Conservation (phyloP, 495 filamentous ascomycete genomes). For the Echria macrotheca region DNA sequence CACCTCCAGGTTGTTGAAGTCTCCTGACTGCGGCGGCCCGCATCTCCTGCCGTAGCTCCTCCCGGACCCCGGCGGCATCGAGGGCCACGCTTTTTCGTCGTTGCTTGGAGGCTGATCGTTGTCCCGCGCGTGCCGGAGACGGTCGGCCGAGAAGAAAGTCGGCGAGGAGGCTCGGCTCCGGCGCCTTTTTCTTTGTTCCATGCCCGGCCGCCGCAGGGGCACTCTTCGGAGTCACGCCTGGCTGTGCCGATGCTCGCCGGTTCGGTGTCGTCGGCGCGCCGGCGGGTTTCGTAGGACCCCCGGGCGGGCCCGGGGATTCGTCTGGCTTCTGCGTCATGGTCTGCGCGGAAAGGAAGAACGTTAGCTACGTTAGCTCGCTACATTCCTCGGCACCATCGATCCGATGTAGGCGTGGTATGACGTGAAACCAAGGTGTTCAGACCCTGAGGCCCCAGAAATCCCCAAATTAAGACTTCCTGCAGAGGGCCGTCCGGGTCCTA, state of each 20-base stretch:
- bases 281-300: slow-evolving; percentile 22
- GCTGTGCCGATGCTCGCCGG: slow-evolving; percentile 17
- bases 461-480: no score
- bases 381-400: slow-evolving; percentile 13
- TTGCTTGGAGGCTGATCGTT: slow-evolving; percentile 33
- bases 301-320: slow-evolving; percentile 15
- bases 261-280: slow-evolving; percentile 24
- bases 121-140: slow-evolving; percentile 38
- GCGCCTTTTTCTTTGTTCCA: slow-evolving; percentile 30
- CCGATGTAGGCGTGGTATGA: background rate
- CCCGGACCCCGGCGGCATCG: slow-evolving; percentile 35
- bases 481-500: no score
- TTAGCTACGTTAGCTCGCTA: slow-evolving; percentile 15
- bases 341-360: no score
- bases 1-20: slow-evolving; percentile 46
- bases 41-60: slow-evolving; percentile 45
- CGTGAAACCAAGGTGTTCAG: background rate
- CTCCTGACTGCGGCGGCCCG: slow-evolving; percentile 39
- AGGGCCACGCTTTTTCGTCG: slow-evolving; percentile 37
- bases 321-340: slow-evolving; percentile 27
- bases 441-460: no score
- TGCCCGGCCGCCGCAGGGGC: slow-evolving; percentile 31
- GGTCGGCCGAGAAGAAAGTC: slow-evolving; percentile 52
- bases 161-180: slow-evolving; percentile 43
- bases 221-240: slow-evolving; percentile 33